A percentile compares a stretch with the other conserved stretches of the same genome.
These are phyloP conservation scores for Lactarius indigo DNA, from an alignment of 768 basidiomycete genomes.

Conservation along the genomic window DNA sequence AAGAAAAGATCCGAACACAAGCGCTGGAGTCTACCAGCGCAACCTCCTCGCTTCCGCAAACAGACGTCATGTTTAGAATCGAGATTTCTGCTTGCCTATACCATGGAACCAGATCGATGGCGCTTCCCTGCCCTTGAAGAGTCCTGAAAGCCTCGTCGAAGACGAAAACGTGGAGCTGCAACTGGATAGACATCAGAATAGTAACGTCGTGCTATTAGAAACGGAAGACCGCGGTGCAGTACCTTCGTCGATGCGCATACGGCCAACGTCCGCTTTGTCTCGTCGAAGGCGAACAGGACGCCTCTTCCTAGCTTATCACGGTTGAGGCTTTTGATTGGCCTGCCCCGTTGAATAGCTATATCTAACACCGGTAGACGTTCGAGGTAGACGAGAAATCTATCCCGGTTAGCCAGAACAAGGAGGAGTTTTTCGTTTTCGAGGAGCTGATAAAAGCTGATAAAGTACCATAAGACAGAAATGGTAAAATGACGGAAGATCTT, in stretches of 20 bases:
- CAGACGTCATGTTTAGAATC: constrained; percentile 41
- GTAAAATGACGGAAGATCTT: not conserved
- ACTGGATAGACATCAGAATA: constrained; percentile 19
- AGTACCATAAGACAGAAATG: not conserved
- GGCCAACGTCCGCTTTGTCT: constrained; percentile 47
- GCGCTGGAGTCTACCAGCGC: constrained; percentile 44
- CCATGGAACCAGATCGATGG: constrained; percentile 43
- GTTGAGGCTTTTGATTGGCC: constrained; percentile 31
- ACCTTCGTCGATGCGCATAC: constrained; percentile 45
- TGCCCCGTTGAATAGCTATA: not conserved
- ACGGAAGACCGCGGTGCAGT: not conserved
- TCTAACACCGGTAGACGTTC: constrained; percentile 6
- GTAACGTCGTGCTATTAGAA: not conserved
- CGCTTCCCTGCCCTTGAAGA: constrained; percentile 41
- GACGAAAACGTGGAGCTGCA: constrained; percentile 42
- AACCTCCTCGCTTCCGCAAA: constrained; percentile 50
- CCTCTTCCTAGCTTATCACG: constrained; percentile 45
- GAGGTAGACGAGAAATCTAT: constrained; percentile 14
- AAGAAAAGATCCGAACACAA: constrained; percentile 44
- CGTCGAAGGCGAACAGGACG: constrained; percentile 48
- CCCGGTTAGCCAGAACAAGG: constrained; percentile 8
- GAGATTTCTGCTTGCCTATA: constrained; percentile 31
- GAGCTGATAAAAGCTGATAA: constrained; percentile 17
- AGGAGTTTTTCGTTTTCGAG: constrained; percentile 16
- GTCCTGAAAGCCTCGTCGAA: constrained; percentile 44